Percentiles rank a stretch among this genome's conserved stretches.
Conservation (phyloP, 306 rosid genomes). For the Vigna mungo region DNA sequence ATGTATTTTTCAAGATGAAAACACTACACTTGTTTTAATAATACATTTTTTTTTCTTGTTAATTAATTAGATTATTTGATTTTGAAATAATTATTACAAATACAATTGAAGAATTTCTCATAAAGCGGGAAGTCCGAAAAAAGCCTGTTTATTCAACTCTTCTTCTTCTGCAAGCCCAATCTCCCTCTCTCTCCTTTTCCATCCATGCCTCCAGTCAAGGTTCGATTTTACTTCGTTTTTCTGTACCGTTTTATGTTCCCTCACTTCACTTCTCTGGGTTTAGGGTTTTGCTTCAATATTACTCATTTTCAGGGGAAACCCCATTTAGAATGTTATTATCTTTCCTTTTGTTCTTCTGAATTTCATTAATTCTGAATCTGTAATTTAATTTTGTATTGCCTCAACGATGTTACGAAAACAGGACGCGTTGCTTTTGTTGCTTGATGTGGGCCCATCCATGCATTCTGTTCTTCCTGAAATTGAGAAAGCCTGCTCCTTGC, state of each 20-base stretch:
- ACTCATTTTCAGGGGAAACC: no score
- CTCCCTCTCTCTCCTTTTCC: neutral
- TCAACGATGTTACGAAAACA: conserved; percentile 4
- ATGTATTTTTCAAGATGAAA: no score
- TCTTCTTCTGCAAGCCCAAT: conserved; percentile 26
- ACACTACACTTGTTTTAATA: no score
- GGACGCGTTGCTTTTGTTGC: conserved; percentile 80
- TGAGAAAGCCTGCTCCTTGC: conserved; percentile 79
- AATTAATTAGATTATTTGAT: no score
- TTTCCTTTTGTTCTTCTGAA: neutral
- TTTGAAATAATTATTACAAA: no score
- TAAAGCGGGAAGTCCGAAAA: conserved; percentile 37
- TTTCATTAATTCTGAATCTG: conserved; percentile 1
- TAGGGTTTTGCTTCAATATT: no score
- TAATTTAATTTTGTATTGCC: conserved; percentile 15
- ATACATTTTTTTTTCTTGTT: no score
- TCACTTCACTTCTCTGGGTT: neutral
- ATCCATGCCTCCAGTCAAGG: conserved; percentile 84
- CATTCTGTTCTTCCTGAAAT: conserved; percentile 73
- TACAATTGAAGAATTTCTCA: no score
- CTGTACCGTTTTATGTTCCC: no score
- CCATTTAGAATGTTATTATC: neutral
- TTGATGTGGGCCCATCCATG: conserved; percentile 96
- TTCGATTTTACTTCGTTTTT: conserved; percentile 20
- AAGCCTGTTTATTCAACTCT: neutral